phyloP scores from a whole-genome alignment of 176 grass and related monocot species.

The Echinochloa phyllopogon region DNA sequence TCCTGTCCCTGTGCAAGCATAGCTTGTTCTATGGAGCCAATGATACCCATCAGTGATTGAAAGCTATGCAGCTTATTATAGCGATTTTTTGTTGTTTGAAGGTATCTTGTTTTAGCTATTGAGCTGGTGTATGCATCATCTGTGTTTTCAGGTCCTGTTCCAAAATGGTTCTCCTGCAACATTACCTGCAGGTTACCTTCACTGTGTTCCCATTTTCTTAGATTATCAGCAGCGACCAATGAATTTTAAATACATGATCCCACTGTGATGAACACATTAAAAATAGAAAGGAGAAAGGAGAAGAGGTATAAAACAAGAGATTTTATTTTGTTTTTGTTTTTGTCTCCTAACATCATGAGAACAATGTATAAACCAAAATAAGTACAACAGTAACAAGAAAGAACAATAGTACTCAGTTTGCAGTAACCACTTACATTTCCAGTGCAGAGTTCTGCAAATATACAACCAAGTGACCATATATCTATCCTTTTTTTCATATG shows the following conservation, averaged over 20 bases:
- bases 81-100: neutral
- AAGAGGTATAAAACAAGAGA: neutral
- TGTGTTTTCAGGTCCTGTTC: conserved; percentile 79
- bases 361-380: neutral
- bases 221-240: neutral
- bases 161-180: conserved; percentile 99
- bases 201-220: neutral
- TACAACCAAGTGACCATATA: conserved; percentile 98
- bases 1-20: conserved; percentile 96
- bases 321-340: neutral
- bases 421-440: conserved; percentile 84
- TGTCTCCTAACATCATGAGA: neutral
- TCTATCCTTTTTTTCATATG: conserved; percentile 99
- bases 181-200: conserved; percentile 53
- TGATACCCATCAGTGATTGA: conserved; percentile 72
- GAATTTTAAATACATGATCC: conserved; percentile 23
- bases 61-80: neutral
- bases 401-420: neutral
- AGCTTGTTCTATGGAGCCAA: conserved; percentile 89
- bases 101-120: neutral
- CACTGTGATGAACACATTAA: neutral
- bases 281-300: neutral
- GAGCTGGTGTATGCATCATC: conserved; percentile 17
- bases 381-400: conserved; percentile 3
- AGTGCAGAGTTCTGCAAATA: conserved; percentile 96